These are phyloP conservation scores for Cladorrhinum samala DNA, from an alignment of 495 filamentous ascomycete genomes.

Conservation along the genomic window DNA sequence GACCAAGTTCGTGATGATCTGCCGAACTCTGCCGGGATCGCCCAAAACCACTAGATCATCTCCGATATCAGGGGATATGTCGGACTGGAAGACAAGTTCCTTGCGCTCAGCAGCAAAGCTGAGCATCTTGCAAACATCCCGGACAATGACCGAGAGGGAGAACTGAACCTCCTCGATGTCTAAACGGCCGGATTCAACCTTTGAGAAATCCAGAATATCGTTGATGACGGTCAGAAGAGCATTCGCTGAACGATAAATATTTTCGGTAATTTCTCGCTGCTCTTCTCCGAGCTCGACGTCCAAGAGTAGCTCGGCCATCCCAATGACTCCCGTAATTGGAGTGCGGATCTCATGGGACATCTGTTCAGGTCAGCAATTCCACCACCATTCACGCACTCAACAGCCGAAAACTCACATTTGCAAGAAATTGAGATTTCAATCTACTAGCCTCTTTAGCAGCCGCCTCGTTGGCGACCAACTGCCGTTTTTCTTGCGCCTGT, in stretches of 20 bases:
- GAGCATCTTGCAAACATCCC: slow-evolving; percentile 63
- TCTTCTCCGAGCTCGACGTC: slow-evolving; percentile 61
- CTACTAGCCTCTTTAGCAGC: slow-evolving; percentile 62
- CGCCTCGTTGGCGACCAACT: slow-evolving; percentile 58
- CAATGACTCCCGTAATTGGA: slow-evolving; percentile 59
- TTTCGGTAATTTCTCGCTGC: slow-evolving; percentile 68
- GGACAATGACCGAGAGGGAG: slow-evolving; percentile 63
- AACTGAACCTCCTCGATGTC: slow-evolving; percentile 78
- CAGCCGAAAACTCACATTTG: slow-evolving; percentile 36
- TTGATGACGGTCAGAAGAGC: slow-evolving; percentile 83
- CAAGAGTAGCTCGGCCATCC: slow-evolving; percentile 63
- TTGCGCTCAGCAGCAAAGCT: slow-evolving; percentile 53
- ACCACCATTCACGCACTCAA: neutral
- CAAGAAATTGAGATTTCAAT: slow-evolving; percentile 64
- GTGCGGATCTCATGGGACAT: slow-evolving; percentile 92
- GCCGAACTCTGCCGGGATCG: slow-evolving; percentile 71
- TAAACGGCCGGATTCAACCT: slow-evolving; percentile 70
- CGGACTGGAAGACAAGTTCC: slow-evolving; percentile 48
- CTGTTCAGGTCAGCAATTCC: slow-evolving; percentile 21
- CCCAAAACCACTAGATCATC: slow-evolving; percentile 54
- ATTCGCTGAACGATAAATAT: slow-evolving; percentile 75
- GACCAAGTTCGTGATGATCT: slow-evolving; percentile 81
- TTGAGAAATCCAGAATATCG: slow-evolving; percentile 83
- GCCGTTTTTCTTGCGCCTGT: slow-evolving; percentile 56
- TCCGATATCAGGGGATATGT: slow-evolving; percentile 38